Evolutionary conservation across 176 grass and related monocot species (phyloP).

Genomic region (Avena atlantica): DNA sequence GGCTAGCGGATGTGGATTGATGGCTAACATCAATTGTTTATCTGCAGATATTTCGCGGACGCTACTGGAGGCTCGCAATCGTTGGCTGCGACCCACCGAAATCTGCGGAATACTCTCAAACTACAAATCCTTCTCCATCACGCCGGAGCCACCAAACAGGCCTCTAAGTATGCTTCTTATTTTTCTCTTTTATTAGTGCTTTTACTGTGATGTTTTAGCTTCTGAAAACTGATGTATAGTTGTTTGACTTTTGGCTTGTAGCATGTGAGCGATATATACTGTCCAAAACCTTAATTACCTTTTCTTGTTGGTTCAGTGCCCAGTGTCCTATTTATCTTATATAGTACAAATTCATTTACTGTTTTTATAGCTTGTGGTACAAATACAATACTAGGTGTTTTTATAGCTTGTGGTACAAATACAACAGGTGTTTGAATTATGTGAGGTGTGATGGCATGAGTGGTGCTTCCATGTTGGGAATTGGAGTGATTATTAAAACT

Average conservation of each 20-base stretch:
- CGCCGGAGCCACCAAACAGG: conserved; percentile 84
- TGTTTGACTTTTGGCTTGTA: conserved; percentile 14
- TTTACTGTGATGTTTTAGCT: not conserved
- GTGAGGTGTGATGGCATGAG: not conserved
- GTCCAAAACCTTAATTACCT: not conserved
- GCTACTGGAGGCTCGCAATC: conserved; percentile 82
- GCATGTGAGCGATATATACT: not conserved
- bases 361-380: not conserved
- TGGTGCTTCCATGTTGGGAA: not conserved
- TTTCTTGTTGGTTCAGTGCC: not conserved
- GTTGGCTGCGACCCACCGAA: conserved; percentile 94
- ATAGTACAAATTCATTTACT: not conserved
- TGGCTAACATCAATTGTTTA: conserved; percentile 37
- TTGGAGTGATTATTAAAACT: not conserved
- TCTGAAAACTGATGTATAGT: not conserved
- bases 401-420: not conserved
- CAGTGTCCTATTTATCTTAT: not conserved
- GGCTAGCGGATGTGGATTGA: conserved; percentile 7
- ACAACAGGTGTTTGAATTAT: not conserved
- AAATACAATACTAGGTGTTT: not conserved
- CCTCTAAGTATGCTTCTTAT: conserved; percentile 70
- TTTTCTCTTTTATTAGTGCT: not conserved
- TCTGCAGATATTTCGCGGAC: conserved; percentile 91
- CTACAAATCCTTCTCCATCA: conserved; percentile 78
- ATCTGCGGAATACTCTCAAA: conserved; percentile 95